A percentile compares a stretch with the other conserved stretches of the same genome.
Evolutionary conservation across 2,329 filamentous ascomycete species (phyloP).

Genomic region (Fonsecaea erecta): DNA sequence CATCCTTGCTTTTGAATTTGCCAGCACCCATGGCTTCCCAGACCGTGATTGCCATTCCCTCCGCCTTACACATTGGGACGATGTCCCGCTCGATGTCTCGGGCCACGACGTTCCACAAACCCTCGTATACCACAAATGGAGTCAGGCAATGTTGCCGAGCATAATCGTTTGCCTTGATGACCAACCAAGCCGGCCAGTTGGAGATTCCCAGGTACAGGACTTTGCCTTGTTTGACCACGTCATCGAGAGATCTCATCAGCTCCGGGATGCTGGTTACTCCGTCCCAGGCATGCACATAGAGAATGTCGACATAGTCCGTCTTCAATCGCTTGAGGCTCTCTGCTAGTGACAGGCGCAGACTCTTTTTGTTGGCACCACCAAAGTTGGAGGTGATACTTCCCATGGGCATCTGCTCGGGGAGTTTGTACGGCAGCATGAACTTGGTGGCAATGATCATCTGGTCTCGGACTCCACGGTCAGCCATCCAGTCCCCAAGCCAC

Average conservation of each 20-base stretch:
- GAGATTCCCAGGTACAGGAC: slow-evolving; percentile 65
- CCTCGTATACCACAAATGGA: slow-evolving; percentile 72
- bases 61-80: slow-evolving; percentile 65
- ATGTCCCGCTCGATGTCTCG: slow-evolving; percentile 73
- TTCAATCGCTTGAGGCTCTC: slow-evolving; percentile 42
- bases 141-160: slow-evolving; percentile 70
- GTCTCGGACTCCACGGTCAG: slow-evolving; percentile 50
- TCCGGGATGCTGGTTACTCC: slow-evolving; percentile 66
- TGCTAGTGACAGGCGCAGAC: slow-evolving; percentile 41
- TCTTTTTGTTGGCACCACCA: slow-evolving; percentile 46
- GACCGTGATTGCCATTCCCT: slow-evolving; percentile 66
- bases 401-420: slow-evolving; percentile 33
- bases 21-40: slow-evolving; percentile 61
- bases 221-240: slow-evolving; percentile 64
- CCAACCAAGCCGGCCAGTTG: slow-evolving; percentile 40
- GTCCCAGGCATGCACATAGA: slow-evolving; percentile 60
- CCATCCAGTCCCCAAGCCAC: slow-evolving; percentile 59
- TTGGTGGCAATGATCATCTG: slow-evolving; percentile 62
- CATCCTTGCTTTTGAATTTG: slow-evolving; percentile 52
- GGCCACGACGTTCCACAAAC: slow-evolving; percentile 62
- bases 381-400: slow-evolving; percentile 44
- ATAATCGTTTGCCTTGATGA: slow-evolving; percentile 57
- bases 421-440: slow-evolving; percentile 49
- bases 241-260: slow-evolving; percentile 70
- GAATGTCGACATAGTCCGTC: slow-evolving; percentile 45